Conservation (phyloP, 2,329 filamentous ascomycete genomes). For the Camillea tinctor region DNA sequence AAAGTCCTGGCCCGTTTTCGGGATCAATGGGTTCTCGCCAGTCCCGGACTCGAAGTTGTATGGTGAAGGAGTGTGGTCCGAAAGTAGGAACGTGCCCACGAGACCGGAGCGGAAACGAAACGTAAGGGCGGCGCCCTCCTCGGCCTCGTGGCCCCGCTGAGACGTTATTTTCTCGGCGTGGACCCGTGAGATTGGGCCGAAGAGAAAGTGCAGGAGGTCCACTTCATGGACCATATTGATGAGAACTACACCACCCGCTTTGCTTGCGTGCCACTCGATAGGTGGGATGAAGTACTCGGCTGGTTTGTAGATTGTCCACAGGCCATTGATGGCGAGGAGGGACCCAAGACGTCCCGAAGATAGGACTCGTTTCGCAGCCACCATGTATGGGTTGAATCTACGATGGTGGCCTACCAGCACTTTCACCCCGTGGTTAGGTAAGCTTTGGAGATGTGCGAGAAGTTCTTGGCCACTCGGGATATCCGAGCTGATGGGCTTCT, state of each 20-base stretch:
- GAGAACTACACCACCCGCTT: constrained; percentile 47
- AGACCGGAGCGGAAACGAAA: constrained; percentile 52
- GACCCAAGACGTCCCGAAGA: constrained; percentile 40
- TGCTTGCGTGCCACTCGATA: constrained; percentile 43
- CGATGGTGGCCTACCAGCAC: constrained; percentile 58
- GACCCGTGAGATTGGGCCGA: constrained; percentile 51
- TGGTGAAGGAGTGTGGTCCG: constrained; percentile 50
- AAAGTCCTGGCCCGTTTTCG: constrained; percentile 41
- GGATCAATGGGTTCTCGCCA: constrained; percentile 56
- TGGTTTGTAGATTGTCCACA: constrained; percentile 55
- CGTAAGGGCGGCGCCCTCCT: constrained; percentile 56
- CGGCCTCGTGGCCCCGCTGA: constrained; percentile 46
- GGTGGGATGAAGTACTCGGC: constrained; percentile 47
- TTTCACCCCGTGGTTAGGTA: constrained; percentile 38
- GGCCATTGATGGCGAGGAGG: constrained; percentile 51
- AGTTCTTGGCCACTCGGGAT: constrained; percentile 14
- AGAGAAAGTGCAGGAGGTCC: constrained; percentile 55
- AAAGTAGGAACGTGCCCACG: constrained; percentile 56
- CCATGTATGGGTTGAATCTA: constrained; percentile 57
- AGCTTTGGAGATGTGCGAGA: constrained; percentile 5
- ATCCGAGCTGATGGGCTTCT: constrained; percentile 54
- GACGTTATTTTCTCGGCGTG: constrained; percentile 47
- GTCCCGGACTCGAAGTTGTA: constrained; percentile 58
- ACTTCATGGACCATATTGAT: constrained; percentile 64
- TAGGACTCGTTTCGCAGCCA: constrained; percentile 47